Evolutionary conservation across 1,284 basidiomycete species (phyloP), one percentile per base, ranked within the genome.

Genomic region (Sphaerobolus stellatus): DNA sequence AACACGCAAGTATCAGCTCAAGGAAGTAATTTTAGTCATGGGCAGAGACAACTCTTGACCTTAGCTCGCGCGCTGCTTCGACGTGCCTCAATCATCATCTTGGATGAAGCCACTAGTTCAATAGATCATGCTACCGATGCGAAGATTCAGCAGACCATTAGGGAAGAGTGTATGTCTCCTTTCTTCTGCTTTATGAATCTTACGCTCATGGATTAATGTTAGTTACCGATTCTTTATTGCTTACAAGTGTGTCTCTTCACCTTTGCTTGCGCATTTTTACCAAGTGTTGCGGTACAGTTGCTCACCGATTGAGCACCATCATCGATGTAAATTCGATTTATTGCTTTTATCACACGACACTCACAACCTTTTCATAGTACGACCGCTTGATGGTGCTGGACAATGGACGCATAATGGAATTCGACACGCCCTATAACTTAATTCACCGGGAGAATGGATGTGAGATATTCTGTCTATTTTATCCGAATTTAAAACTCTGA

Each of bases 341-440:
- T 11, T 33, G 9, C n/a, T n/a, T n/a, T 8, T n/a, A 18, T 16
- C 13, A 30, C 36, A 5, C 33, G 9, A 30, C 9, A 7, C 25
- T 2, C 13, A 40, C 8, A n/a, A n/a, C 25, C 13, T 27, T 5
- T 20, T 6, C 27, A 31, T 31, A 52, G 50, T 54, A 54, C 25
- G 52, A 54, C 22, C 52, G 52, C 5, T 33, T 54, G 14, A 48
- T 54, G 29, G 38, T 54, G 29, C 45, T 54, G 11, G 45, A 46
- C 64, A 70, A 41, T 33, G 50, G 44, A 7, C 28, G 81, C 74
- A 73, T 94, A 34, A 83, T 75, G 6, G 93, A 96, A 68, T 88
- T 89, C 58, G 94, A 93, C 66, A 91, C 90, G 0, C 93, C 93
- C 0, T 78, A 80, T 68, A 84, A 83, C 51, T 70, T 94, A 60